Evolutionary conservation across 768 basidiomycete species (phyloP).

Genomic region (Solioccasus polychromus): DNA sequence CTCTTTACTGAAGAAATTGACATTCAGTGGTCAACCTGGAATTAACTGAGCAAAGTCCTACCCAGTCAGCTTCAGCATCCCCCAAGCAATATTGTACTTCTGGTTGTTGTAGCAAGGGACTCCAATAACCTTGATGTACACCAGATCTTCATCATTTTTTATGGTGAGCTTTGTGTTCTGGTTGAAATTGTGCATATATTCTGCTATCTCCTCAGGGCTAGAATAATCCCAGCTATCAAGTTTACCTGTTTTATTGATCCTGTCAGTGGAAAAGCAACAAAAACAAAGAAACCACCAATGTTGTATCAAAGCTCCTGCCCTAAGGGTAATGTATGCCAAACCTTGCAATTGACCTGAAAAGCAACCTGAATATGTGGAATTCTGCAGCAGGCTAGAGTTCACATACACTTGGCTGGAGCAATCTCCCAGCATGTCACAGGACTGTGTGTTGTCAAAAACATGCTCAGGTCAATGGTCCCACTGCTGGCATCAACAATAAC

Average conservation of each 20-base stretch:
- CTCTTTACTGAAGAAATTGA: constrained; percentile 1
- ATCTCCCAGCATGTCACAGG: constrained; percentile 32
- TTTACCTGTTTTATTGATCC: constrained; percentile 2
- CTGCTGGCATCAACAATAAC: constrained; percentile 24
- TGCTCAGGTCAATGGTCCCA: constrained; percentile 36
- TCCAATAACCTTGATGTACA: constrained; percentile 8
- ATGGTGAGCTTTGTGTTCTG: constrained; percentile 3
- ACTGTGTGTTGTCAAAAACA: constrained; percentile 25
- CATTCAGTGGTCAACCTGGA: not conserved
- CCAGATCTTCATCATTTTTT: constrained; percentile 6
- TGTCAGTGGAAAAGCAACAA: not conserved
- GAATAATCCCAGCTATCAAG: constrained; percentile 2
- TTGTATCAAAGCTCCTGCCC: constrained; percentile 35
- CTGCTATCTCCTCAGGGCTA: constrained; percentile 1
- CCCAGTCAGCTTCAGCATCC: constrained; percentile 14
- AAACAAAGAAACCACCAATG: constrained; percentile 19
- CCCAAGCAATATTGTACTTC: not conserved
- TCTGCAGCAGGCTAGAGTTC: not conserved
- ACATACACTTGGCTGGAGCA: constrained; percentile 26
- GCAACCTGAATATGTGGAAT: not conserved
- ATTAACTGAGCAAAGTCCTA: not conserved
- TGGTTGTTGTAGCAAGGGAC: not conserved
- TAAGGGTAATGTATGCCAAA: constrained; percentile 44
- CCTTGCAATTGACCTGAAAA: constrained; percentile 42
- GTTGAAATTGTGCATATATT: constrained; percentile 6